Evolutionary conservation across 257 asterid genomes (phyloP), one percentile per base, ranked within the genome.

Genomic region (Marsdenia floribunda): DNA sequence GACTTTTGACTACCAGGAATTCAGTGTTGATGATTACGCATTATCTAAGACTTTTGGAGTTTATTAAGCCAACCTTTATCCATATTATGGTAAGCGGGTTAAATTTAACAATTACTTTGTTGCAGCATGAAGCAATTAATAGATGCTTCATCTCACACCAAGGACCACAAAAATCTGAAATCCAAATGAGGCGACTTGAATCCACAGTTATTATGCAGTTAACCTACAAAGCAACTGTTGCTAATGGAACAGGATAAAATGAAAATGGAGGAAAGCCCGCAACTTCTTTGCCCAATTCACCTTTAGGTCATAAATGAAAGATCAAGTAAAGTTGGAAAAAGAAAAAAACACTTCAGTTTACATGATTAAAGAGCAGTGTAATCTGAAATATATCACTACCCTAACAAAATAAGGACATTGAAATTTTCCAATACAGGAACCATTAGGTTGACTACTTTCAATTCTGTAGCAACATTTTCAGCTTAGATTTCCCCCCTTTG

Each of bases 11-110:
- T 69, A 84, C 94, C 50, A 80, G 68, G 67, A 95, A 95, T 77
- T 85, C 99, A 4, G 87, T 95, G 73, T 75, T 95, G 90, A 87
- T 95, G 96, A 95, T 95, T 86, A 95, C 99, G 52, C 98, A 95
- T 83, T 95, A 92, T 82, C 75, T 84, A 64, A 91, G 97, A 71
- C 90, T 95, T 77, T 79, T 95, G 84, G 98, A 95, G 74, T 91
- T 90, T 85, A 92, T 92, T 75, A 86, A 85, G 81, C 99, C 99
- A 35, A 83, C 82, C 53, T 92, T 83, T 72, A 85, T 92, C 74
- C 99, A 95, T 79, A 75, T 95, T 68, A 95, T 95, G 99, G 99
- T 95, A 88, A 86, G 91, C 15, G 15, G 29, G 52, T 66, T 15
- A 19, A 19, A 16, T 66, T 66, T 6, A 33, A 50, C 71, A 19